Evolutionary conservation across 139 green algal genomes (phyloP), one percentile per base, ranked within the genome.

Genomic region (Eudorina sp.): DNA sequence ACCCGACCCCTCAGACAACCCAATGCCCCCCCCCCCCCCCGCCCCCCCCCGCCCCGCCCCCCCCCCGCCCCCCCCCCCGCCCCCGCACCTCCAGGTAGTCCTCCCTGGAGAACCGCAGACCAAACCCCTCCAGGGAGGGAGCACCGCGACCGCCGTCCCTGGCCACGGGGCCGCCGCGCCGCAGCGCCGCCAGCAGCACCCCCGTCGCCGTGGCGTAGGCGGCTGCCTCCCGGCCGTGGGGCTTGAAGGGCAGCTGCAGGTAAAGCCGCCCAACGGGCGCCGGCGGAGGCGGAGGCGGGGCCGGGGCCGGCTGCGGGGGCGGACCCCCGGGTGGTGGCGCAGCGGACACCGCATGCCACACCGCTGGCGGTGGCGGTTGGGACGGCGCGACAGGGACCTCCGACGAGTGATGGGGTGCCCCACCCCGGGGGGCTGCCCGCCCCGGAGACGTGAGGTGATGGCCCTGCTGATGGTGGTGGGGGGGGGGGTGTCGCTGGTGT

Each of bases 131-230:
- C 45, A 86, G 31, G 21, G 3, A 4, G 13, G 38, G 21, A 1
- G 14, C 19, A 46, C 48, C 31, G 21, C 74, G 5, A 16, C 74
- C 48, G 29, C 36, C 48, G 31, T 18, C 16, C 16, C 48, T 41
- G 29, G 3, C n/a, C 11, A 3, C 48, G n/a, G 46, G 3, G 74
- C 41, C 48, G 74, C 74, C 34, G 51, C 36, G 4, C 27, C 55
- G 19, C 46, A 87, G 62, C 40, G 81, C 81, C 23, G 62, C 64
- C 62, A 87, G 46, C 45, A 87, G 62, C 62, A 87, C 81, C 6
- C 81, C 74, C 45, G 68, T 38, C n/a, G 64, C 45, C 29, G 64
- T 68, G 13, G 64, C 55, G 43, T 53, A 48, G 62, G 81, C 81
- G 36, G 81, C 81, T 0, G 81, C 81, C 45, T 78, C 81, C 5